Percentiles rank a stretch among this genome's conserved stretches.
Evolutionary conservation across 2,329 filamentous ascomycete genomes (phyloP).

Genomic region (Cephalotrichum gorgonifer): DNA sequence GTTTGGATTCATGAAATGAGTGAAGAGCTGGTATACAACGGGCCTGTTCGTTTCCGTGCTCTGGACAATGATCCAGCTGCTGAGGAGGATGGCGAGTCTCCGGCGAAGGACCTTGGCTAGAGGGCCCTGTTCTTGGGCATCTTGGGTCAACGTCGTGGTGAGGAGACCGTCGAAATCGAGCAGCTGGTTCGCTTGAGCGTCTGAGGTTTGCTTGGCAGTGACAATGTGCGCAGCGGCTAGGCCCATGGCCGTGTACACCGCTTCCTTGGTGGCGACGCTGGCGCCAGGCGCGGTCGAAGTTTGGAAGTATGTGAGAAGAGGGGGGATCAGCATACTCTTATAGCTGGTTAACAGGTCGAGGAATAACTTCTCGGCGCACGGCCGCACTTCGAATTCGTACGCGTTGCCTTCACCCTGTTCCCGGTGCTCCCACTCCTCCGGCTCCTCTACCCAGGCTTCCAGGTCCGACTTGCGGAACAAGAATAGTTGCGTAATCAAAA

Average conservation of each 20-base stretch:
- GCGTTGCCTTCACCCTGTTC: constrained; percentile 78
- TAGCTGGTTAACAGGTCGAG: constrained; percentile 84
- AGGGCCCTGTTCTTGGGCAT: constrained; percentile 55
- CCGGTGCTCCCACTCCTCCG: constrained; percentile 88
- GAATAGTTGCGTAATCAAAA: constrained; percentile 79
- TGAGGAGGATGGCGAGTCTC: constrained; percentile 78
- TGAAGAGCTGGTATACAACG: constrained; percentile 79
- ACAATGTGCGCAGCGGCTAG: constrained; percentile 70
- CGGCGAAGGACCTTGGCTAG: constrained; percentile 75
- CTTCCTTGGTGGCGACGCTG: constrained; percentile 80
- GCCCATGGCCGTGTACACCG: constrained; percentile 87
- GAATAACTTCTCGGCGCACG: constrained; percentile 89
- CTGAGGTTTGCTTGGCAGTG: constrained; percentile 4
- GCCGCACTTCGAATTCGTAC: constrained; percentile 86
- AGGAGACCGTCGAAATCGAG: constrained; percentile 82
- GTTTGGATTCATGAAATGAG: constrained; percentile 68
- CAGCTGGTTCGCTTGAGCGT: constrained; percentile 25
- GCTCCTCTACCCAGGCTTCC: constrained; percentile 85
- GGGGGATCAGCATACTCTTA: constrained; percentile 69
- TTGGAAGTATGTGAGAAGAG: constrained; percentile 73
- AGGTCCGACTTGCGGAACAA: constrained; percentile 78
- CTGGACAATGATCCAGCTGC: constrained; percentile 79
- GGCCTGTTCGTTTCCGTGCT: constrained; percentile 57
- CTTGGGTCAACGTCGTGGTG: constrained; percentile 61
- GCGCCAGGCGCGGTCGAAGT: constrained; percentile 53